Base-by-base conservation (phyloP, 2,329 filamentous ascomycete genomes). In the Diplodia corticola region DNA sequence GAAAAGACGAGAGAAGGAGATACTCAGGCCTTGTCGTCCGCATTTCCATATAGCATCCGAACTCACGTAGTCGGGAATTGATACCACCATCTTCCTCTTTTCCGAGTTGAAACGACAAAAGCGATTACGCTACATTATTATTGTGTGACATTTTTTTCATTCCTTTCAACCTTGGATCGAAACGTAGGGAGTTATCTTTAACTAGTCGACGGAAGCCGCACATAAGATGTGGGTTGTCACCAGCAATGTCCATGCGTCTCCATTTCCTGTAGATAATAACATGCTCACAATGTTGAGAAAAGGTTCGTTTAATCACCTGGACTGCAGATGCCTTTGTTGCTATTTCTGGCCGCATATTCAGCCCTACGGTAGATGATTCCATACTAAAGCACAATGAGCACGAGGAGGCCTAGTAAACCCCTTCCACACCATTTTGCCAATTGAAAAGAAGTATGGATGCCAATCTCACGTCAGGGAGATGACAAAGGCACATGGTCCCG, bases 31-130 rank as follows among this genome's bases (percentile, higher is more conserved):
- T 46, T n/a, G n/a, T n/a, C n/a, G 7, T n/a, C 12, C 40, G 40
- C 40, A n/a, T 12, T 40, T 15, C 50, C n/a, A 13, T 24, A 53
- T 28, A 46, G 10, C 37, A 48, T 40, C 24, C n/a, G 44, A n/a
- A 28, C 33, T 60, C 55, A 40, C 20, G 28, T 30, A 53, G 15
- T 30, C 50, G 28, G 28, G 50, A 53, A 53, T 53, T 33, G 50
- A 53, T 53, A 53, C 50, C 50, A 53, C 50, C n/a, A 53, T 53
- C 28, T 53, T 53, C 13, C 24, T 53, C 28, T 30, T n/a, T 33
- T 30, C 22, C 3, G 15, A 30, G n/a, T 20, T 53, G 26, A 9
- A 53, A 1, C 26, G 3, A 6, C 5, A 30, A 30, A 30, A 30
- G 17, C 17, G 50, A 22, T 20, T 17, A n/a, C 15, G 9, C n/a